phyloP scores from a whole-genome alignment of 805 yeast genomes.

The Wickerhamiella spandovensis region DNA sequence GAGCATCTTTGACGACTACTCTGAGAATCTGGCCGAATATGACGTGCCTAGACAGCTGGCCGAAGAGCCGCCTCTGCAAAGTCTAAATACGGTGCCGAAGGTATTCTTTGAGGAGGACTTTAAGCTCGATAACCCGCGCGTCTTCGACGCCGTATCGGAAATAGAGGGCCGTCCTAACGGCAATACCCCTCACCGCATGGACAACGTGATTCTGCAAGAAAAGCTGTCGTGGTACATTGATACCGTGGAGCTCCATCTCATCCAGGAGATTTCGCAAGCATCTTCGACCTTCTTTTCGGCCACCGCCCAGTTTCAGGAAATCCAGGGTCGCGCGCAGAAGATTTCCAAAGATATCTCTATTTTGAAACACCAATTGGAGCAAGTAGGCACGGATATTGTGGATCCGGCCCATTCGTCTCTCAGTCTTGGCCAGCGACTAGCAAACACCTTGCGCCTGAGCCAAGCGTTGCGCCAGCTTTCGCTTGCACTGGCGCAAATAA shows the following conservation, averaged over 20 bases:
- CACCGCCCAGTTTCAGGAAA: slow-evolving; percentile 57
- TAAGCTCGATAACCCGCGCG: slow-evolving; percentile 76
- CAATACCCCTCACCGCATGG: slow-evolving; percentile 2
- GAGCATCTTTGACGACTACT: slow-evolving; percentile 32
- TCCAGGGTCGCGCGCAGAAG: slow-evolving; percentile 28
- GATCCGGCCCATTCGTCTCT: neutral
- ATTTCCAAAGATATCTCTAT: slow-evolving; percentile 3
- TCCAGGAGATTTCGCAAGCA: slow-evolving; percentile 70
- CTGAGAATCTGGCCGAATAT: slow-evolving; percentile 30
- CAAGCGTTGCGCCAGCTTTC: slow-evolving; percentile 39
- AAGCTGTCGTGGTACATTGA: slow-evolving; percentile 73
- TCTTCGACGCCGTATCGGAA: slow-evolving; percentile 62
- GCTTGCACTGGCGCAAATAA: slow-evolving; percentile 33
- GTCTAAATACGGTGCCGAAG: slow-evolving; percentile 42
- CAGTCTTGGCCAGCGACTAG: neutral
- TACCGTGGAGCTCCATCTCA: slow-evolving; percentile 65
- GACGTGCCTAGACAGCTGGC: neutral
- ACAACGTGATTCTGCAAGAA: slow-evolving; percentile 45
- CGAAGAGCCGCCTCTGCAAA: slow-evolving; percentile 4
- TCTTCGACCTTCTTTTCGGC: slow-evolving; percentile 79
- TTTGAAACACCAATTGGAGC: slow-evolving; percentile 1
- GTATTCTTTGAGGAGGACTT: slow-evolving; percentile 58
- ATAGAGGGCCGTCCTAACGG: slow-evolving; percentile 25
- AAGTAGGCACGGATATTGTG: neutral
- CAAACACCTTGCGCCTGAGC: slow-evolving; percentile 33